Base-by-base conservation (phyloP, 2,329 filamentous ascomycete genomes). In the Microcyclospora pomicola region DNA sequence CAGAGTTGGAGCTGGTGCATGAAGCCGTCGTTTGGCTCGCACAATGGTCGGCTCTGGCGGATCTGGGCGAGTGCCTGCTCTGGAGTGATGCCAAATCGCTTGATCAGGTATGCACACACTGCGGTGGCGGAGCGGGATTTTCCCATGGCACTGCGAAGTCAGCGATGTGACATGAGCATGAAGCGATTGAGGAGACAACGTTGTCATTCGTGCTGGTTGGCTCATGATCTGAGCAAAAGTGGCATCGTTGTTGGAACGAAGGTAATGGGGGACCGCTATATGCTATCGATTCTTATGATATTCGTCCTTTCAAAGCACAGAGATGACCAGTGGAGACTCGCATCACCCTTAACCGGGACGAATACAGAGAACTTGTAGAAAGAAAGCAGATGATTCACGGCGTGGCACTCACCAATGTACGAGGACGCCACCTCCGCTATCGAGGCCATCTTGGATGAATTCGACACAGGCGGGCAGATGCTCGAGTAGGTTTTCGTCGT, bases 21-120 rank as follows among this genome's bases (percentile, higher is more conserved):
- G 68, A 98, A 98, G 19, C 87, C 88, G 27, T 75, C 66, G 57
- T 98, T 98, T 3, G 91, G 91, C 54, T 93, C 84, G 43, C 81
- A 87, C 38, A 91, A 73, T 12, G 81, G 75, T 30, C 88, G 76
- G 32, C 72, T 73, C 54, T 79, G 63, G 37, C 77, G 75, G 36
- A 96, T 67, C 47, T 80, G 70, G 16, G 69, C 66, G 35, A 96
- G 65, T 2, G 87, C 86, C 33, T 81, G 75, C 47, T 67, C 58
- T 40, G 71, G 65, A 48, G 63, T 66, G 48, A 72, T 62, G 49
- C 59, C 56, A 51, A 66, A 59, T 41, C 60, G 59, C 46, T 71
- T 68, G 59, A 96, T 80, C 36, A 96, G 68, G 60, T 87, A 96
- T 43, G 91, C 88, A 41, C 92, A 72, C 38, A 84, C 72, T 47